Percentiles rank a stretch among this genome's conserved stretches.
These are phyloP conservation scores for Iris pallida DNA, from an alignment of 116 monocot genomes.

Conservation along the genomic window DNA sequence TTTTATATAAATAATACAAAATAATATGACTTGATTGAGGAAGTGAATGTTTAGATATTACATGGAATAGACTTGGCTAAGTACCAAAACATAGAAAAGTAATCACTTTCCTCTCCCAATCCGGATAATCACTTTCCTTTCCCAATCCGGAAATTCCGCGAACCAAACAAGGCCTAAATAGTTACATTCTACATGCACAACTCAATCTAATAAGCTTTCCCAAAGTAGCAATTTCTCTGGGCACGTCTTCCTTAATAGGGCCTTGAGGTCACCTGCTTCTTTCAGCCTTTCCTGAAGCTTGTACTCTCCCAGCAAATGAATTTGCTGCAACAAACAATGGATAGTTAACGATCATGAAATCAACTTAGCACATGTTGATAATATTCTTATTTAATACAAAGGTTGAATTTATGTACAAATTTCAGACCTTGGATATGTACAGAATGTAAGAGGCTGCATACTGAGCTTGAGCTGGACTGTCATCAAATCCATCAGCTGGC, in stretches of 20 bases:
- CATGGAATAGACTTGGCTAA: too few species aligned
- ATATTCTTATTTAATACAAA: background rate
- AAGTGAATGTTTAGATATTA: too few species aligned
- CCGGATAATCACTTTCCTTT: too few species aligned
- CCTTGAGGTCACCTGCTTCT: constrained; percentile 27
- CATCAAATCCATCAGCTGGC: constrained; percentile 47
- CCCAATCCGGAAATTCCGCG: too few species aligned
- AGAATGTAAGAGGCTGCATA: constrained; percentile 55
- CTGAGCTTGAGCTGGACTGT: constrained; percentile 37
- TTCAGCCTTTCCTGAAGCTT: constrained; percentile 25
- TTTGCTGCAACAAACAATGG: constrained; percentile 18
- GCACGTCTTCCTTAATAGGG: constrained; percentile 26
- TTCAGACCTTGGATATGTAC: constrained; percentile 59
- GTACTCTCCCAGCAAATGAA: background rate
- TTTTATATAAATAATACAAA: too few species aligned
- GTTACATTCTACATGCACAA: background rate
- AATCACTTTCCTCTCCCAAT: too few species aligned
- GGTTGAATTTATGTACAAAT: background rate
- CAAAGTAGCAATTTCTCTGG: constrained; percentile 30
- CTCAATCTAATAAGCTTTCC: constrained; percentile 30
- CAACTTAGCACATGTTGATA: background rate
- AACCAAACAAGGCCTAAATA: too few species aligned
- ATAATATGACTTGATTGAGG: too few species aligned
- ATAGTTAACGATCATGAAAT: background rate
- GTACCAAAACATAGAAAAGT: too few species aligned